These are phyloP conservation scores for Cryptomeria japonica DNA, from an alignment of 75 land plant genomes.

Conservation along the genomic window DNA sequence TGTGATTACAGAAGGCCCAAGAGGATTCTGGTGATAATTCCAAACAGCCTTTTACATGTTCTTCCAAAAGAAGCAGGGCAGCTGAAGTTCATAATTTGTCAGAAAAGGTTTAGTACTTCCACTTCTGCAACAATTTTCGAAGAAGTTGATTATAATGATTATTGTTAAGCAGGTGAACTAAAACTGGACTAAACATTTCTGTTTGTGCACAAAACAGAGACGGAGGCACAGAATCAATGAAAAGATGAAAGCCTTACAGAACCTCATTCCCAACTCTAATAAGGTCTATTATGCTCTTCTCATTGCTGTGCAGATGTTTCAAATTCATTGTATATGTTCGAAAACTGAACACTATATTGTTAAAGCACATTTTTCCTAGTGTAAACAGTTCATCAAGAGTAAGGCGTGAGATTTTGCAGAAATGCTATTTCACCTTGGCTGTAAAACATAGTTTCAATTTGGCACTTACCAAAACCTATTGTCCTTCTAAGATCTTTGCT, in stretches of 20 bases:
- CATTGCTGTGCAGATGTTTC: background rate
- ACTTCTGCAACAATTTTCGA: background rate
- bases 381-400: background rate
- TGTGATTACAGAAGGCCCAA: conserved; percentile 7
- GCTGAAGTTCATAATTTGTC: conserved; percentile 86
- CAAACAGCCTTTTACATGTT: background rate
- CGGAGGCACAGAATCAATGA: conserved; percentile 58
- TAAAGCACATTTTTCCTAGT: background rate
- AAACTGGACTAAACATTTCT: background rate
- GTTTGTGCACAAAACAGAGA: conserved; percentile 23
- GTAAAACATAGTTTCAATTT: background rate
- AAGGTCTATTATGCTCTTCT: conserved; percentile 29
- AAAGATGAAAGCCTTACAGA: conserved; percentile 64
- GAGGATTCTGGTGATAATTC: conserved; percentile 11
- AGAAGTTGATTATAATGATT: background rate
- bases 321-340: background rate
- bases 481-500: background rate
- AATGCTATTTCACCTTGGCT: background rate
- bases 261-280: conserved; percentile 63
- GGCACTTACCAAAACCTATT: background rate
- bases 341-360: background rate
- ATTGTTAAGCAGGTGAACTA: background rate
- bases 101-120: conserved; percentile 31
- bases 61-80: conserved; percentile 66
- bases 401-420: background rate